Evolutionary conservation across 768 basidiomycete genomes (phyloP), one percentile per base, ranked within the genome.

Genomic region (Russula griseocarnosa): DNA sequence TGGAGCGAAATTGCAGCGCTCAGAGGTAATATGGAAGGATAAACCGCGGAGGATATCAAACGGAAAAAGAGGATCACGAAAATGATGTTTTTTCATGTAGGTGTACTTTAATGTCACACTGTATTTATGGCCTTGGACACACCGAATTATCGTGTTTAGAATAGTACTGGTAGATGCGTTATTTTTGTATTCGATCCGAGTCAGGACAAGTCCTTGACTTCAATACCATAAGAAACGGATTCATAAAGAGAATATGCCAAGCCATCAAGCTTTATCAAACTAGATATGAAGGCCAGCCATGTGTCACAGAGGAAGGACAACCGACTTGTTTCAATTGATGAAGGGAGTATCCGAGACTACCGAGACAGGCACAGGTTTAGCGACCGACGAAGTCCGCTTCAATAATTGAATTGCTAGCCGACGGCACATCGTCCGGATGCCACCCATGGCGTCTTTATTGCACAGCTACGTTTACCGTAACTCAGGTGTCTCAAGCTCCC

Each of bases 1-100:
- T 5, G 60, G 28, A 47, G 34, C 40, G 57, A 58, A 20, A 58
- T 63, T 32, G 51, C 57, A 1, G 51, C 62, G 32, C 52, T 53
- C 56, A 54, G 50, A 28, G 34, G 50, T 34, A n/a, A 47, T 38
- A 20, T 63, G 55, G 55, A 57, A 46, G 11, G 55, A 44, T 5
- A n/a, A 3, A 11, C 24, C 13, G 32, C 54, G 26, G 26, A 55
- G 61, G 13, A 55, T 5, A 24, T 9, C 26, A 47, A 38, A 42
- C 46, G 36, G 44, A 26, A 16, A 13, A 42, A 24, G 30, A 20
- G 47, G 54, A 42, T 42, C 49, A 49, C 20, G 18, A 49, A 22
- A 42, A 32, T 30, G 55, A 62, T 44, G 61, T 22, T 26, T 30
- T 28, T 16, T 11, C 26, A 55, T 38, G 13, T 22, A 22, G 30